Percentiles rank a stretch among this genome's conserved stretches.
Evolutionary conservation across 805 yeast species (phyloP).

Genomic region (Candida endomychidarum): DNA sequence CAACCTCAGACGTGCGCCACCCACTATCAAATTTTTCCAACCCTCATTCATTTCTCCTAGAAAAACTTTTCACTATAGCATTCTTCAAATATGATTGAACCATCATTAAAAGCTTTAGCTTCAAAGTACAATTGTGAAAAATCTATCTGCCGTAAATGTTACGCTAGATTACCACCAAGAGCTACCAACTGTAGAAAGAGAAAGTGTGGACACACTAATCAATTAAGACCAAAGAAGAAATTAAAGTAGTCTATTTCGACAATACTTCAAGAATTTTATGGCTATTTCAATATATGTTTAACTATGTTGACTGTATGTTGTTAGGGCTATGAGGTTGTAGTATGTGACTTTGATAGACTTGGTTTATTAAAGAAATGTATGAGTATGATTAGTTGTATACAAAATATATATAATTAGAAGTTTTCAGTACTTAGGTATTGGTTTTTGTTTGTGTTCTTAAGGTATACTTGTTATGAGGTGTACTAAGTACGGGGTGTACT

Average conservation of each 20-base stretch:
- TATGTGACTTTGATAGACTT: conserved; percentile 5
- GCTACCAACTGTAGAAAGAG: conserved; percentile 99
- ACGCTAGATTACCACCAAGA: conserved; percentile 99
- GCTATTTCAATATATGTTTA: neutral
- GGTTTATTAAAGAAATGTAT: conserved; percentile 7
- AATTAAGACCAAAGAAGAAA: conserved; percentile 99
- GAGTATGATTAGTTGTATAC: conserved; percentile 14
- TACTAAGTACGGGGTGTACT: too few species aligned
- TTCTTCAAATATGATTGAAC: conserved; percentile 74
- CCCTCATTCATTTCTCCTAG: neutral
- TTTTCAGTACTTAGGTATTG: too few species aligned
- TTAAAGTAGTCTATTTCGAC: conserved; percentile 56
- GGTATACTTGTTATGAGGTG: too few species aligned
- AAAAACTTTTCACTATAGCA: conserved; percentile 10
- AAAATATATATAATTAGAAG: conserved; percentile 8
- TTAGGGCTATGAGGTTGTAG: too few species aligned
- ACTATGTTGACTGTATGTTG: neutral
- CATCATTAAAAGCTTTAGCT: conserved; percentile 98
- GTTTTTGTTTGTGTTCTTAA: too few species aligned
- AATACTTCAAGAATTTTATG: conserved; percentile 16
- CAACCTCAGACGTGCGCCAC: neutral
- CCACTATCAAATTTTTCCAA: conserved; percentile 5
- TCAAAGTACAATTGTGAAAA: conserved; percentile 99
- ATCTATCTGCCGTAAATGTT: conserved; percentile 98
- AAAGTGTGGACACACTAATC: conserved; percentile 99